Percentiles rank a stretch among this genome's conserved stretches.
Conservation (phyloP, 129 eudicot genomes). For the Solidago caesia region DNA sequence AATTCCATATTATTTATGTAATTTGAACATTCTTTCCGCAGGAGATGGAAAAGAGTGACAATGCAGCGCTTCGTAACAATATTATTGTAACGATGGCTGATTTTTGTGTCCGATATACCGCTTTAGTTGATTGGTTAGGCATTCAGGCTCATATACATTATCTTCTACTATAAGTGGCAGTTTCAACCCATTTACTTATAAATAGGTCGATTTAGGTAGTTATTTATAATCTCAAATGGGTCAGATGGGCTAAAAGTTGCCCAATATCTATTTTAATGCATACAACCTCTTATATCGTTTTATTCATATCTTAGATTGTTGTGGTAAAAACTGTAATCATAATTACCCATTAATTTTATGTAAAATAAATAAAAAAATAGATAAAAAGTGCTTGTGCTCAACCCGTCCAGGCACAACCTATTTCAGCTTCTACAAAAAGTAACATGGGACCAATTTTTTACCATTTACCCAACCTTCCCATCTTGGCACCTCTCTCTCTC, state of each 20-base stretch:
- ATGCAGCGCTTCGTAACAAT: constrained; percentile 80
- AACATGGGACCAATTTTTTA: not conserved
- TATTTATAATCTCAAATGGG: not conserved
- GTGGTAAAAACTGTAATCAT: no score
- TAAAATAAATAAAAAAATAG: not conserved
- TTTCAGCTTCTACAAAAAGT: not conserved
- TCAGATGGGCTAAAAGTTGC: not conserved
- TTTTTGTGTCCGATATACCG: constrained; percentile 90
- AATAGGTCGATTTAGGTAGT: not conserved
- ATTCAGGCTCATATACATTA: constrained; percentile 46
- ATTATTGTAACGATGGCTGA: constrained; percentile 90
- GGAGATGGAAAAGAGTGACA: constrained; percentile 93
- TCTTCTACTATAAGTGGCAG: not conserved
- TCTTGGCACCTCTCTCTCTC: not conserved
- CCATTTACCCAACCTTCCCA: not conserved
- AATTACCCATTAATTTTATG: not conserved
- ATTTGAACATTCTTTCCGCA: constrained; percentile 34
- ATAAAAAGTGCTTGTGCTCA: not conserved
- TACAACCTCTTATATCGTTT: not conserved
- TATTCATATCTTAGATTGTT: no score
- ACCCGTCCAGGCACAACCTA: not conserved
- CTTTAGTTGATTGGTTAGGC: constrained; percentile 91
- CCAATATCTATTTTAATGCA: not conserved
- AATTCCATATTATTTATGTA: not conserved
- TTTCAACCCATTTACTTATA: no score